phyloP scores from a whole-genome alignment of 352 stramenopile species.

The Phytophthora citricola region DNA sequence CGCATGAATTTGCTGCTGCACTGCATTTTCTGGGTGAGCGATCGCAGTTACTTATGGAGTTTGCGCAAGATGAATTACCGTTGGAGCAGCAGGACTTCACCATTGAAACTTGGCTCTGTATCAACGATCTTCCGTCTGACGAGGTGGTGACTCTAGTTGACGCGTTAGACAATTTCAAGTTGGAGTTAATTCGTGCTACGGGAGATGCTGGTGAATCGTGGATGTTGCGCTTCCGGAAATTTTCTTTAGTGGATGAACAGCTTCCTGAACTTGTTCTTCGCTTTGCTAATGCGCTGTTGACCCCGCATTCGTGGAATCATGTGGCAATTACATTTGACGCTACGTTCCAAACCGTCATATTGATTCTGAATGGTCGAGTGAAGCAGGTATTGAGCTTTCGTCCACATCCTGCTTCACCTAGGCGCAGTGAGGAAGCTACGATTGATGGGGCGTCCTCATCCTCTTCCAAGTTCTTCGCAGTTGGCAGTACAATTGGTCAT shows the following conservation, averaged over 20 bases:
- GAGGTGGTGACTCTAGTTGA: slow-evolving; percentile 44
- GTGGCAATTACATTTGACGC: slow-evolving; percentile 34
- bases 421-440: slow-evolving; percentile 8
- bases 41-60: slow-evolving; percentile 37
- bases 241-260: slow-evolving; percentile 32
- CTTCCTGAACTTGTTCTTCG: slow-evolving; percentile 29
- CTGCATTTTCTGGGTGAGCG: slow-evolving; percentile 30
- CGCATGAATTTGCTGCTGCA: slow-evolving; percentile 35
- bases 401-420: slow-evolving; percentile 9
- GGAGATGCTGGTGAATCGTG: slow-evolving; percentile 12
- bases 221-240: slow-evolving; percentile 40
- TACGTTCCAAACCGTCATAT: slow-evolving; percentile 27
- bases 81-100: slow-evolving; percentile 43
- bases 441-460: slow-evolving; percentile 8
- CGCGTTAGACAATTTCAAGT: slow-evolving; percentile 39
- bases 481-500: slow-evolving; percentile 40
- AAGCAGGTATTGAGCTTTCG: slow-evolving; percentile 27
- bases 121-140: slow-evolving; percentile 23
- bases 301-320: slow-evolving; percentile 34
- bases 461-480: slow-evolving; percentile 28
- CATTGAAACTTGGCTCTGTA: slow-evolving; percentile 49
- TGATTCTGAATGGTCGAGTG: slow-evolving; percentile 37
- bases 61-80: slow-evolving; percentile 10
- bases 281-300: slow-evolving; percentile 27
- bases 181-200: slow-evolving; percentile 28